phyloP scores from a whole-genome alignment of 805 yeast genomes.

The Ogataea philodendri region DNA sequence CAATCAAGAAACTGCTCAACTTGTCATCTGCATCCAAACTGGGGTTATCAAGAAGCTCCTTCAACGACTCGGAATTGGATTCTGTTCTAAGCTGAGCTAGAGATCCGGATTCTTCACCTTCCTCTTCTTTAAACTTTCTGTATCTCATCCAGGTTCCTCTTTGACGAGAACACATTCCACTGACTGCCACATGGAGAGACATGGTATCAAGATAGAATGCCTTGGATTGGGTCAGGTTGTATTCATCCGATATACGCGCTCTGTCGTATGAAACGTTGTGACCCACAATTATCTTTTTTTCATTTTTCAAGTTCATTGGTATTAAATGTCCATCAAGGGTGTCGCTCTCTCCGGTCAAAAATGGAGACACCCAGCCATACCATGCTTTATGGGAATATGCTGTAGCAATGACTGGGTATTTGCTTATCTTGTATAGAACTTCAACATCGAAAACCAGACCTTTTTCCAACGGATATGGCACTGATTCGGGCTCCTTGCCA shows the following conservation, averaged over 20 bases:
- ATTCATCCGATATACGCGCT: slow-evolving; percentile 82
- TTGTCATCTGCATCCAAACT: slow-evolving; percentile 32
- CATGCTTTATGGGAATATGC: slow-evolving; percentile 78
- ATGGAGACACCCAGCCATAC: slow-evolving; percentile 96
- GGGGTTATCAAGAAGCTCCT: slow-evolving; percentile 29
- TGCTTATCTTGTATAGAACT: slow-evolving; percentile 70
- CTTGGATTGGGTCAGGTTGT: slow-evolving; percentile 60
- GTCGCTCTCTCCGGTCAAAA: slow-evolving; percentile 54
- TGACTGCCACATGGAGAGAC: slow-evolving; percentile 86
- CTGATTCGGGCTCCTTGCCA: slow-evolving; percentile 52
- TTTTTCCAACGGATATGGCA: slow-evolving; percentile 68
- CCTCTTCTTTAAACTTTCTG: slow-evolving; percentile 39
- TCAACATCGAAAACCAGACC: slow-evolving; percentile 88
- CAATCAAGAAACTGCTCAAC: slow-evolving; percentile 35
- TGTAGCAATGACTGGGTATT: slow-evolving; percentile 76
- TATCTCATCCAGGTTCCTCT: slow-evolving; percentile 72
- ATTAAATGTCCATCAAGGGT: slow-evolving; percentile 58
- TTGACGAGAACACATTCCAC: slow-evolving; percentile 92
- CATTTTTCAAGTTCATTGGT: slow-evolving; percentile 58
- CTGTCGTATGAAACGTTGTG: slow-evolving; percentile 91
- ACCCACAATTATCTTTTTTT: slow-evolving; percentile 70
- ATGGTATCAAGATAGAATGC: slow-evolving; percentile 87
- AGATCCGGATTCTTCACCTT: slow-evolving; percentile 16
- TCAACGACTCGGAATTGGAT: slow-evolving; percentile 26
- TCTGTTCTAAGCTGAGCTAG: slow-evolving; percentile 23